Conservation (phyloP, 225 moss, liverwort and hornwort genomes). For the Physcomitrellopsis africana region DNA sequence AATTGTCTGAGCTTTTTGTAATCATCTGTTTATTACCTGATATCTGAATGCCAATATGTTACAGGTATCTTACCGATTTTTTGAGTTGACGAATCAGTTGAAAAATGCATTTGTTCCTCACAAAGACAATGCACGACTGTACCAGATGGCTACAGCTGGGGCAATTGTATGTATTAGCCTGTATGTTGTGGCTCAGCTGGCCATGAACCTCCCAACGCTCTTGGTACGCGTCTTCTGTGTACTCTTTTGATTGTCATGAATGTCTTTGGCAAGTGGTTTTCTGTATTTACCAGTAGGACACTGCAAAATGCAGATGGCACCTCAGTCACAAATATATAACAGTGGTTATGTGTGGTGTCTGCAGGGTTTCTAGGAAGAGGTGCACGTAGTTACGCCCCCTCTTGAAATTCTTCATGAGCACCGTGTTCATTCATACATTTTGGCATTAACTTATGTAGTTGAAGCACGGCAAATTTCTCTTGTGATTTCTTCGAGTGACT, state of each 20-base stretch:
- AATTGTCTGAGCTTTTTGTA: not conserved
- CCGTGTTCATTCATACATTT: constrained; percentile 40
- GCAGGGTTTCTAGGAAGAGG: constrained; percentile 47
- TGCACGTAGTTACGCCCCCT: not conserved
- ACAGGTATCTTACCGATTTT: constrained; percentile 87
- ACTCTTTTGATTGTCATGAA: not conserved
- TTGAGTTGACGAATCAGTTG: constrained; percentile 78
- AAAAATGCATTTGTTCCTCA: constrained; percentile 78
- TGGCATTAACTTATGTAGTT: constrained; percentile 31
- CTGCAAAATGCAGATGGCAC: too few species aligned
- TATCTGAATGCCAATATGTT: constrained; percentile 13
- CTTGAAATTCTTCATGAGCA: constrained; percentile 26
- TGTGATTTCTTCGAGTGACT: constrained; percentile 29
- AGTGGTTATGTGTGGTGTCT: constrained; percentile 18
- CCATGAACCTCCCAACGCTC: constrained; percentile 71
- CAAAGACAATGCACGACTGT: constrained; percentile 83
- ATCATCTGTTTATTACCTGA: constrained; percentile 17
- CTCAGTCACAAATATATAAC: constrained; percentile 1
- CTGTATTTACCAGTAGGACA: too few species aligned
- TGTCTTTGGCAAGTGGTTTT: not conserved
- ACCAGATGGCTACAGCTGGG: constrained; percentile 71
- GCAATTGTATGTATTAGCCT: constrained; percentile 44
- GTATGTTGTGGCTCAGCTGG: constrained; percentile 67
- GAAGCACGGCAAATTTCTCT: constrained; percentile 37
- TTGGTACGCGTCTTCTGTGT: constrained; percentile 52